Evolutionary conservation across 2,329 filamentous ascomycete species (phyloP), one percentile per base, ranked within the genome.

Genomic region (Seiridium unicorne): DNA sequence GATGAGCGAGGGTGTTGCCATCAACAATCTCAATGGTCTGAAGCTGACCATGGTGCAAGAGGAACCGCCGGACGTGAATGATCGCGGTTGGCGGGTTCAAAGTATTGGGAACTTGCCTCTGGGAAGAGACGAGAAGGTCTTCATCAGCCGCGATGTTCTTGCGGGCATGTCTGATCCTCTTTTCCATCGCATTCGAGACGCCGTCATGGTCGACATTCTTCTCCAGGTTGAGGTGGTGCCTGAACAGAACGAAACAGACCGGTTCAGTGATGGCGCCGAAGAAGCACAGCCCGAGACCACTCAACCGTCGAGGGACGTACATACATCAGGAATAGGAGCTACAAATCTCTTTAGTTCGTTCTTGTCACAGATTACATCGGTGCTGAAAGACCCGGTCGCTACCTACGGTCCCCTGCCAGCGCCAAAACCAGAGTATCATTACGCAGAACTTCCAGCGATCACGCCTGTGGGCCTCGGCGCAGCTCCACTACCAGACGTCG

Each of bases 111-210:
- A 90, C 65, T 84, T 93, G 46, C 85, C 90, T 1, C 80, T 99
- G 3, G 94, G 94, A 3, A 89, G 90, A 53, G 92, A 98, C 70
- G 94, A 98, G 74, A 91, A 89, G 64, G 87, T 97, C 26, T 91
- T 91, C 70, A 84, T 98, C 64, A 84, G 89, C 51, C 86, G 90
- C 32, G 87, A 92, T 60, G 84, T 94, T 34, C 87, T 92, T 35
- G 86, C 89, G 60, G 89, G 91, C 64, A 84, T 93, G 42, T 85
- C 86, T 31, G 94, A 97, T 73, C 91, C 93, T 11, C 89, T 93
- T 60, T 97, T 97, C 73, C 90, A 88, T 8, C 85, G 91, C 35
- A 81, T 93, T 34, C 86, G 90, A 51, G 91, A 97, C 68, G 75
- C 85, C 3, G 81, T 90, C 59, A 83, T 88, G 63, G 79, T 96